Evolutionary conservation across 257 asterid genomes (phyloP), one percentile per base, ranked within the genome.

Genomic region (Nemophila menziesii): DNA sequence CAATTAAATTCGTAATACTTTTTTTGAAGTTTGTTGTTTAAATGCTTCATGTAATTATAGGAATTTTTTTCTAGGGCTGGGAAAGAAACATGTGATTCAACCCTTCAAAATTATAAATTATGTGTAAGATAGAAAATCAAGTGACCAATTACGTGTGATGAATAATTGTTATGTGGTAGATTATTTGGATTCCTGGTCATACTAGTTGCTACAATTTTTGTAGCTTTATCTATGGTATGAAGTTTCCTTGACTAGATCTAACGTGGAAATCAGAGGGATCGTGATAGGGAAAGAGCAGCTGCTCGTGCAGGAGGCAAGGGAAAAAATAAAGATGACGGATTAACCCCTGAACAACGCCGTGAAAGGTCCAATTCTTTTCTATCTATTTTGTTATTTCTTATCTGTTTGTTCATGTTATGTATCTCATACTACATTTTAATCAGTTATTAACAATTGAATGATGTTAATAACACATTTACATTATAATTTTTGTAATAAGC

Each of bases 201-300:
- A n/a, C n/a, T n/a, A n/a, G n/a, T n/a, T n/a, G n/a, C n/a, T n/a
- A n/a, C 8, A 42, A 9, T 20, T 21, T 16, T 23, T 21, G 20
- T 33, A 10, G 15, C 6, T 47, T 22, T 43, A 22, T 47, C 21
- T 53, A 26, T 57, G 20, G 46, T 27, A 13, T 24, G 20, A 39
- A 7, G 36, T 29, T 39, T 40, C 74, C 77, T 68, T 82, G 64
- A 82, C 86, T 61, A 69, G 61, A 64, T 47, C 52, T 43, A 62
- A 78, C 92, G 94, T 22, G 94, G 94, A 67, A 82, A 71, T 56
- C 94, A 78, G 68, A 68, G 94, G 56, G 92, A 82, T 8, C 55
- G 55, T 22, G 92, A 82, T 52, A 71, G 94, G 66, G 94, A 82
- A 69, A 73, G 92, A 64, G 84, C 92, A 38, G 57, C 43, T 49